Evolutionary conservation across 306 rosid species (phyloP).

Genomic region (Ceratonia siliqua): DNA sequence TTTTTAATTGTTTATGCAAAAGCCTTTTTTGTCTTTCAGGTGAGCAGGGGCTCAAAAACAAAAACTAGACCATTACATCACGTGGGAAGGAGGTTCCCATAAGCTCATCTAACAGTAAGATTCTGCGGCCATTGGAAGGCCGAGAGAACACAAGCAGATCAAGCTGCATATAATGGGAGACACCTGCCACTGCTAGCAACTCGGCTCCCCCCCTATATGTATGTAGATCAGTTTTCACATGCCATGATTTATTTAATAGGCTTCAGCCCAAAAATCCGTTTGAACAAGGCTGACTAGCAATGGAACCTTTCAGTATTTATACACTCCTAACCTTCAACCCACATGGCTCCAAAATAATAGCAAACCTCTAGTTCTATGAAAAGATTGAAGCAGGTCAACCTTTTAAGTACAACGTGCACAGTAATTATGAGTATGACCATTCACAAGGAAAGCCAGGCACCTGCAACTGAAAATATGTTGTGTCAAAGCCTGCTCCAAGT

Average conservation of each 20-base stretch:
- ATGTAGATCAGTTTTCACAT: not conserved
- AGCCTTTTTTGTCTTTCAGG: not conserved
- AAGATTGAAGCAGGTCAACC: not conserved
- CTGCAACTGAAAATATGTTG: slow-evolving; percentile 94
- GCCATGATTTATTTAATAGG: not conserved
- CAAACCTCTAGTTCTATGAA: slow-evolving; percentile 15
- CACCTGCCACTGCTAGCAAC: not conserved
- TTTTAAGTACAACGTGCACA: not conserved
- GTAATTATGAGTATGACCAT: slow-evolving; percentile 22
- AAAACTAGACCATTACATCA: not conserved
- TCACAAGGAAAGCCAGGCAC: slow-evolving; percentile 47
- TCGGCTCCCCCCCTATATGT: not conserved
- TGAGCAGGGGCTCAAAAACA: not conserved
- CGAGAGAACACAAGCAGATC: not conserved
- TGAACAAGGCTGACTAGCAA: not conserved
- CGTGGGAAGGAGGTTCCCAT: not conserved
- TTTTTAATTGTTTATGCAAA: not conserved
- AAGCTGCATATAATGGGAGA: not conserved
- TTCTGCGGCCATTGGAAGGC: not conserved
- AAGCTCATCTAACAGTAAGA: not conserved
- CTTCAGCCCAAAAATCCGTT: not conserved
- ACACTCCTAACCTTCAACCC: slow-evolving; percentile 18
- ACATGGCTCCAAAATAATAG: slow-evolving; percentile 3
- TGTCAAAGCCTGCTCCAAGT: slow-evolving; percentile 94
- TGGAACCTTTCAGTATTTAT: slow-evolving; percentile 9